Percentiles rank a stretch among this genome's conserved stretches.
Evolutionary conservation across 305 asterid species (phyloP).

Genomic region (Fraxinus xanthoxyloides): DNA sequence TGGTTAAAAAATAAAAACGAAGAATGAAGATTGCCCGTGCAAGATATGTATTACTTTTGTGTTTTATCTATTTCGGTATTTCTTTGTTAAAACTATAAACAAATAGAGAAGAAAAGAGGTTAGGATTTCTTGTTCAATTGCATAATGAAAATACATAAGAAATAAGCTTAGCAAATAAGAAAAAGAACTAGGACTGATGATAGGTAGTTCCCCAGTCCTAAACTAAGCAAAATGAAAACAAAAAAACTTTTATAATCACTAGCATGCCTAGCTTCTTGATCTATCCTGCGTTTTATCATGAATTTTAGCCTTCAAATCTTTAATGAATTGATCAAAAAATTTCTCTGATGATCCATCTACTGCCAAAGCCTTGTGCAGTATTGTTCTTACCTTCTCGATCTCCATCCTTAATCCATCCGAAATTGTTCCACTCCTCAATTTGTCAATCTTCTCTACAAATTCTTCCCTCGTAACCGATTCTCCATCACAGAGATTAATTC

Average conservation of each 20-base stretch:
- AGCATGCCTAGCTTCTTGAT: background rate
- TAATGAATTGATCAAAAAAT: slow-evolving; percentile 37
- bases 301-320: slow-evolving; percentile 44
- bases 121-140: background rate
- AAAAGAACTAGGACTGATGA: background rate
- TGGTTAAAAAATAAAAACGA: background rate
- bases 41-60: background rate
- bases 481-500: slow-evolving; percentile 51
- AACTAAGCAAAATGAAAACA: background rate
- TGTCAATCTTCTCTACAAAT: slow-evolving; percentile 38
- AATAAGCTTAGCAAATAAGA: background rate
- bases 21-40: background rate
- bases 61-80: background rate
- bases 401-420: slow-evolving; percentile 33
- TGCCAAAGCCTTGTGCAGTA: slow-evolving; percentile 43
- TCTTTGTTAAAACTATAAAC: no score
- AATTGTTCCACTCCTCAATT: slow-evolving; percentile 32
- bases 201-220: background rate
- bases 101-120: background rate
- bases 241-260: background rate
- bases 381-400: slow-evolving; percentile 27
- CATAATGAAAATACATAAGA: background rate
- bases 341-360: slow-evolving; percentile 56
- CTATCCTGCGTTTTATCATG: background rate
- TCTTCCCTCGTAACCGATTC: slow-evolving; percentile 31